Base-by-base conservation (phyloP, 2,329 filamentous ascomycete species). In the Hysterium pulicare region DNA sequence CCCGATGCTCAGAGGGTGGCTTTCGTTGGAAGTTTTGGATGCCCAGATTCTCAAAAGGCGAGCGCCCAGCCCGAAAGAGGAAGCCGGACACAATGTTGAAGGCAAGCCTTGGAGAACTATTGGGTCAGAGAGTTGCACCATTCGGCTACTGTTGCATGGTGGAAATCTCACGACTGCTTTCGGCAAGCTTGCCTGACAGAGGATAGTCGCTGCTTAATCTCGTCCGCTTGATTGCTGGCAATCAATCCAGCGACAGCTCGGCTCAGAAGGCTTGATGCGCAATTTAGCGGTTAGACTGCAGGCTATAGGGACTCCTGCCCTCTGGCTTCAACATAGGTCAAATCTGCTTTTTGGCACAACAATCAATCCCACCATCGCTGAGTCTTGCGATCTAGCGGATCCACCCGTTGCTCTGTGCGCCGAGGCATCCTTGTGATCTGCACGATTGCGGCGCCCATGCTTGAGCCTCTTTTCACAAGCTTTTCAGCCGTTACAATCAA, bases 201-300 rank as follows among this genome's bases (percentile, higher is more conserved):
- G 28, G 30, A 15, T 22, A 21, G 17, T 48, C 40, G 41, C 42
- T 42, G 31, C 36, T 51, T 49, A 53, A 55, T 53, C 38, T 51
- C 46, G 42, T 38, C 26, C 36, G 40, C 34, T 43, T 38, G 16
- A 39, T 43, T 43, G 34, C 24, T 19, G 26, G 34, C 44, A 51
- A 51, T 51, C 50, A 51, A 52, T 50, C 26, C 45, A 22, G 41
- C 41, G 42, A 43, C 17, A 19, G 21, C 24, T 42, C 40, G 48
- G 41, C 42, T 47, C 36, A 41, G 37, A 41, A 42, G 41, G 47
- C 45, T 54, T 45, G 44, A 44, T 44, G 45, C 26, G 41, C 46
- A 49, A 53, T 49, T 33, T 53, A 50, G 43, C 48, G 40, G 42
- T 30, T 46, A 42, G 47, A 46, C 21, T 37, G 15, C 35, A 21